Percentiles rank a stretch among this genome's conserved stretches.
These are phyloP conservation scores for Przewalskia tangutica DNA, from an alignment of 257 asterid genomes.

Conservation along the genomic window DNA sequence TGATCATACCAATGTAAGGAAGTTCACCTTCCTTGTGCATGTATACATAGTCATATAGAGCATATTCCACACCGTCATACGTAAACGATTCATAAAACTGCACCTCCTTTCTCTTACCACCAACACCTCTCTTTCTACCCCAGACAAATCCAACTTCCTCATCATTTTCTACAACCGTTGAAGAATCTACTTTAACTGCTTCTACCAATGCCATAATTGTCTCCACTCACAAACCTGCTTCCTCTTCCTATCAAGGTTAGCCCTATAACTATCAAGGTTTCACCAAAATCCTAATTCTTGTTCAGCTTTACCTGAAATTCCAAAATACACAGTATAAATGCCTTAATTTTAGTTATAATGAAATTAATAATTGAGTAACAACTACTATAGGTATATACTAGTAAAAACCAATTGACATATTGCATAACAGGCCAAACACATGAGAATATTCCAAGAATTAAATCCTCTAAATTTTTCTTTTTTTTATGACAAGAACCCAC, in stretches of 20 bases:
- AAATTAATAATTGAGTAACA: neutral
- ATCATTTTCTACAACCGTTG: conserved; percentile 11
- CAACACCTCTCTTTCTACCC: conserved; percentile 48
- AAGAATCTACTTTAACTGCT: neutral
- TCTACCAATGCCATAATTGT: conserved; percentile 3
- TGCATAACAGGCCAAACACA: neutral
- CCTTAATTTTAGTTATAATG: neutral
- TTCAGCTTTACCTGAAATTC: neutral
- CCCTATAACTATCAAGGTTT: neutral
- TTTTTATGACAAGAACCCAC: too few relatives aligned
- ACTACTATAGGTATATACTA: neutral
- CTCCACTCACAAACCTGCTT: neutral
- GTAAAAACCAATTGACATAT: neutral
- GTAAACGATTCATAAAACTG: conserved; percentile 62
- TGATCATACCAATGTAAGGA: conserved; percentile 63
- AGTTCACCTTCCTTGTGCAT: conserved; percentile 38
- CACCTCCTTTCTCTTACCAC: conserved; percentile 34
- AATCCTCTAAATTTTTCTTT: neutral
- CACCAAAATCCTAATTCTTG: neutral
- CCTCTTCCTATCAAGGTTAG: neutral
- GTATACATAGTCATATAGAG: conserved; percentile 52
- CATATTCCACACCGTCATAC: conserved; percentile 58
- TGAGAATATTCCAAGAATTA: neutral
- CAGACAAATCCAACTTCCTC: conserved; percentile 47
- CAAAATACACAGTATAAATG: neutral